Percentiles rank a stretch among this genome's conserved stretches.
Conservation (phyloP, 73 alveolate species). For the Tetrahymena borealis region DNA sequence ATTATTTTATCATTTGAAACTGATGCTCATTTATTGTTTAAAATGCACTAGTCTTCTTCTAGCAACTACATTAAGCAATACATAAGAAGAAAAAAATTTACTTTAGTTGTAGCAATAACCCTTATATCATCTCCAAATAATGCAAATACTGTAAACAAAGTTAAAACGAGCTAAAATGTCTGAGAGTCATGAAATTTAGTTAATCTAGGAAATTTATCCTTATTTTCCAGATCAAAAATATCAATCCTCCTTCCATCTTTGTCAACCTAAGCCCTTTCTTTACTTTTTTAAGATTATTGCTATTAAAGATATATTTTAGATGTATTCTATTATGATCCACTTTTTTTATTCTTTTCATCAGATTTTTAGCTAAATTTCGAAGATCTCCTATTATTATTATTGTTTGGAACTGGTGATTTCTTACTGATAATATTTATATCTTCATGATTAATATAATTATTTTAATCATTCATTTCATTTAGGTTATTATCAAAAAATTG, state of each 20-base stretch:
- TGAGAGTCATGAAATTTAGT: not conserved
- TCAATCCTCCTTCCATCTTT: not conserved
- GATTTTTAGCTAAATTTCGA: not conserved
- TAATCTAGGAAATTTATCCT: not conserved
- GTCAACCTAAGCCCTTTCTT: not conserved
- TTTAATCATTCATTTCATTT: not conserved
- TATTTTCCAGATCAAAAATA: not conserved
- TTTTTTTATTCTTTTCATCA: not conserved
- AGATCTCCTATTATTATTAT: not conserved
- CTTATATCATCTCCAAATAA: slow-evolving; percentile 70
- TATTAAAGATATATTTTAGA: not conserved
- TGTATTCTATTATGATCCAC: not conserved
- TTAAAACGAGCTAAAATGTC: not conserved
- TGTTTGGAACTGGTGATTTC: not conserved
- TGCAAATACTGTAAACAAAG: slow-evolving; percentile 54
- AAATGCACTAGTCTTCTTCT: no score
- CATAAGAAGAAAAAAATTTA: not conserved
- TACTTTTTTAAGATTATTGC: not conserved
- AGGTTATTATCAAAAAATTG: not conserved
- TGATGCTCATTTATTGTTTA: no score
- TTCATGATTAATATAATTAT: not conserved
- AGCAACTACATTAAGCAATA: no score
- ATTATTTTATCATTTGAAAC: not conserved
- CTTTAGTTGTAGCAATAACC: slow-evolving; percentile 23
- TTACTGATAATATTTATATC: not conserved